phyloP scores from a whole-genome alignment of 2,329 filamentous ascomycete species.

The Alternaria conjuncta region DNA sequence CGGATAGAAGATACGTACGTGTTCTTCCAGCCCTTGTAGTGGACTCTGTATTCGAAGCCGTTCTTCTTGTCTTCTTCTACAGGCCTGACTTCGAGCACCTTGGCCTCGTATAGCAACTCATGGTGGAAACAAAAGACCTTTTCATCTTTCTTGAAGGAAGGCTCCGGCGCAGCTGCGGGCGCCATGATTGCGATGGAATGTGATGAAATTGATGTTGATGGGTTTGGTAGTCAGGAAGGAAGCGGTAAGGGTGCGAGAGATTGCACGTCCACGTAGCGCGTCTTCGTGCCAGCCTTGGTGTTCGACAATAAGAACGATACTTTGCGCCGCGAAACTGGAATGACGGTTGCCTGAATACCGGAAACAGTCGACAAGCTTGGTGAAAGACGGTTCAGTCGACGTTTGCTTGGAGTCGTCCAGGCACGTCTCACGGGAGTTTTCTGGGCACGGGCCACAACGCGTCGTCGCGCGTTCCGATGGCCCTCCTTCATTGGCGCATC shows the following conservation, averaged over 20 bases:
- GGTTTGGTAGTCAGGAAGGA: slow-evolving; percentile 17
- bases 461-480: slow-evolving; percentile 28
- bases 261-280: slow-evolving; percentile 25
- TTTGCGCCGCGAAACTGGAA: slow-evolving; percentile 2
- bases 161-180: slow-evolving; percentile 60
- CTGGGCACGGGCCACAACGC: slow-evolving; percentile 28
- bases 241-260: slow-evolving; percentile 15
- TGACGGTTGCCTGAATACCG: not conserved
- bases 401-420: slow-evolving; percentile 16
- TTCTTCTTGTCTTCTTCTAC: slow-evolving; percentile 70
- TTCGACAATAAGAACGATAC: not conserved
- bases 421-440: slow-evolving; percentile 26
- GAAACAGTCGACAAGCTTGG: slow-evolving; percentile 9
- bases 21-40: slow-evolving; percentile 99
- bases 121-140: slow-evolving; percentile 96
- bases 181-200: slow-evolving; percentile 49
- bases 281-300: slow-evolving; percentile 8
- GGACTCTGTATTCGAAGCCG: slow-evolving; percentile 86
- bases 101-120: slow-evolving; percentile 96
- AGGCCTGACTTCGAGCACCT: slow-evolving; percentile 80
- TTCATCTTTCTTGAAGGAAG: slow-evolving; percentile 76
- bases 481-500: not conserved
- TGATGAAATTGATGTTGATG: slow-evolving; percentile 16
- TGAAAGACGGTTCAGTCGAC: slow-evolving; percentile 6
- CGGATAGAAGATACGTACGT: slow-evolving; percentile 65